phyloP scores from a whole-genome alignment of 1,284 basidiomycete species.

The Clitocybe nebularis region DNA sequence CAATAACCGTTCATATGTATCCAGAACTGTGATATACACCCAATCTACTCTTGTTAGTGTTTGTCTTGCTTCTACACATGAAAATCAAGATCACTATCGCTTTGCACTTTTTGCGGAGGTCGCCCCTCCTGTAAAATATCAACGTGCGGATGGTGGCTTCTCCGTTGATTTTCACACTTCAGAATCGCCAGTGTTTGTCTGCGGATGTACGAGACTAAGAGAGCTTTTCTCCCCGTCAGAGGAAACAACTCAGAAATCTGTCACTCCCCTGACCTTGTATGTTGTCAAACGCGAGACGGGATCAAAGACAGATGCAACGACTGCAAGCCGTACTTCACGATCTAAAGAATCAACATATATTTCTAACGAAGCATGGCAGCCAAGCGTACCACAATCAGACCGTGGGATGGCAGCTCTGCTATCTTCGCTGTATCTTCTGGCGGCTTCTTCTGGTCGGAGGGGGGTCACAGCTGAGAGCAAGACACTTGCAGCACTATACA shows the following conservation, averaged over 20 bases:
- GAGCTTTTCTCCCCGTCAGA: conserved; percentile 11
- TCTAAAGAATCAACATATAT: conserved; percentile 21
- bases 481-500: too few relatives aligned
- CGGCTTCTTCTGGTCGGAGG: conserved; percentile 15
- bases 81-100: conserved; percentile 13
- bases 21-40: conserved; percentile 19
- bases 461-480: conserved; percentile 14
- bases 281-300: conserved; percentile 12
- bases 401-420: conserved; percentile 24
- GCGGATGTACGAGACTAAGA: conserved; percentile 18
- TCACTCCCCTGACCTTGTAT: conserved; percentile 11
- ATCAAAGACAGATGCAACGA: neutral
- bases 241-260: neutral
- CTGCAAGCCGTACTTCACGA: conserved; percentile 7
- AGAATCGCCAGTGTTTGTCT: conserved; percentile 18
- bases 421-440: conserved; percentile 22
- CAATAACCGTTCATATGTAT: neutral
- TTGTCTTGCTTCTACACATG: conserved; percentile 19
- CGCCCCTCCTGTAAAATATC: neutral
- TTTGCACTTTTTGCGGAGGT: conserved; percentile 16
- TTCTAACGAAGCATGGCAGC: conserved; percentile 19
- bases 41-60: conserved; percentile 23
- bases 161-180: conserved; percentile 23
- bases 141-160: neutral
- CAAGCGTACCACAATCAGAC: conserved; percentile 17